Conservation (phyloP, 257 asterid species). For the Thymus mandschuricus region DNA sequence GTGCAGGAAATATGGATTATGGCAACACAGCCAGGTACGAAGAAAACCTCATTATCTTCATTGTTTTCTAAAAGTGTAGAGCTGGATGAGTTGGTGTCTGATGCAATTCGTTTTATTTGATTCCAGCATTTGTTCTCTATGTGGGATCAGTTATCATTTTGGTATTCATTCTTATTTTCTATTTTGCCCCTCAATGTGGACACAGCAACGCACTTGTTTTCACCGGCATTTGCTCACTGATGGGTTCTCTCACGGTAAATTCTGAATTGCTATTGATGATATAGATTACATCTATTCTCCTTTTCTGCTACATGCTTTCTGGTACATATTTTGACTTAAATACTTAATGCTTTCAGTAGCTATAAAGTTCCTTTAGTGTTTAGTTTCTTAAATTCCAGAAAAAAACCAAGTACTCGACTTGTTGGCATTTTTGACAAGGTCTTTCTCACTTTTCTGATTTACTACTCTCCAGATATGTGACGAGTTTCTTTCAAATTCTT, state of each 20-base stretch:
- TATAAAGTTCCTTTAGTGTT: background rate
- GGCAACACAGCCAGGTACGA: slow-evolving; percentile 80
- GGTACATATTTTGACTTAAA: slow-evolving; percentile 9
- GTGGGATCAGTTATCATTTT: slow-evolving; percentile 76
- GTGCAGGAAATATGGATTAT: slow-evolving; percentile 78
- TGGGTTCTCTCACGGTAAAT: slow-evolving; percentile 94
- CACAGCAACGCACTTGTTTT: slow-evolving; percentile 72
- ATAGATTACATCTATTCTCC: slow-evolving; percentile 12
- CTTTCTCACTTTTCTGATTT: background rate
- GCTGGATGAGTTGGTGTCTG: slow-evolving; percentile 19
- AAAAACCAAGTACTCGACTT: slow-evolving; percentile 16
- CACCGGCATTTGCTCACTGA: slow-evolving; percentile 83
- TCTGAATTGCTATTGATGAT: slow-evolving; percentile 28
- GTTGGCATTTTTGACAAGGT: background rate
- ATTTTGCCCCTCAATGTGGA: slow-evolving; percentile 81
- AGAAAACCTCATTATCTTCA: slow-evolving; percentile 13
- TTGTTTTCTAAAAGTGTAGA: slow-evolving; percentile 7
- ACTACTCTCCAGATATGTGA: no score
- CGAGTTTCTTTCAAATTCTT: background rate
- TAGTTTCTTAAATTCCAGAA: background rate
- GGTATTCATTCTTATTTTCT: slow-evolving; percentile 76
- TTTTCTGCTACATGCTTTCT: slow-evolving; percentile 16
- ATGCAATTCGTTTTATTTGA: slow-evolving; percentile 32
- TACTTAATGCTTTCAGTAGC: slow-evolving; percentile 7
- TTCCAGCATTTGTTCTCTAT: slow-evolving; percentile 76